phyloP scores from a whole-genome alignment of 345 rosid genomes.

The Citrus sp. region DNA sequence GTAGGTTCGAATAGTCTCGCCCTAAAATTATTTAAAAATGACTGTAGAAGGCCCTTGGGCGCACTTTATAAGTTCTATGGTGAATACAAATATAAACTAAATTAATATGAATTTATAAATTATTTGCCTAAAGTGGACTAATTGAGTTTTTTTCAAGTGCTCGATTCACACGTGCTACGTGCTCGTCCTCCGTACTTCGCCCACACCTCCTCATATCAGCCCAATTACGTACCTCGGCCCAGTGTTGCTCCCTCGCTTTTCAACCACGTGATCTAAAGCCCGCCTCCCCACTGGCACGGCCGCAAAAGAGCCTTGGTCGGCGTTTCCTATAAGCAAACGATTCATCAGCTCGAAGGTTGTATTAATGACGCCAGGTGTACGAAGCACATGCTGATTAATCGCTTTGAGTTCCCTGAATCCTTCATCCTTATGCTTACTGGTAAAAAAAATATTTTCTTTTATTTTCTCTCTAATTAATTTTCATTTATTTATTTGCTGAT shows the following conservation, averaged over 20 bases:
- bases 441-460: not conserved
- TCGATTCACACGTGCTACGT: no score
- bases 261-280: conserved; percentile 50
- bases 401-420: conserved; percentile 75
- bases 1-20: rapidly evolving
- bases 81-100: no score
- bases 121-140: no score
- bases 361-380: conserved; percentile 79
- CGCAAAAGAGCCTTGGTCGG: conserved; percentile 79
- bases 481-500: not conserved
- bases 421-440: conserved; percentile 80
- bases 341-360: conserved; percentile 71
- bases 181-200: no score
- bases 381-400: conserved; percentile 74
- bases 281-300: conserved; percentile 49
- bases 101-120: no score
- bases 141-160: no score
- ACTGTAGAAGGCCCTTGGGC: no score
- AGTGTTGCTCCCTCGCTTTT: conserved; percentile 30
- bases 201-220: not conserved
- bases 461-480: no score
- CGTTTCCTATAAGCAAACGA: conserved; percentile 36
- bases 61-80: no score
- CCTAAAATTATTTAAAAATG: no score
- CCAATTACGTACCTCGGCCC: conserved; percentile 13